These are phyloP conservation scores for Dryas drummondii DNA, from an alignment of 306 rosid species.

Conservation along the genomic window DNA sequence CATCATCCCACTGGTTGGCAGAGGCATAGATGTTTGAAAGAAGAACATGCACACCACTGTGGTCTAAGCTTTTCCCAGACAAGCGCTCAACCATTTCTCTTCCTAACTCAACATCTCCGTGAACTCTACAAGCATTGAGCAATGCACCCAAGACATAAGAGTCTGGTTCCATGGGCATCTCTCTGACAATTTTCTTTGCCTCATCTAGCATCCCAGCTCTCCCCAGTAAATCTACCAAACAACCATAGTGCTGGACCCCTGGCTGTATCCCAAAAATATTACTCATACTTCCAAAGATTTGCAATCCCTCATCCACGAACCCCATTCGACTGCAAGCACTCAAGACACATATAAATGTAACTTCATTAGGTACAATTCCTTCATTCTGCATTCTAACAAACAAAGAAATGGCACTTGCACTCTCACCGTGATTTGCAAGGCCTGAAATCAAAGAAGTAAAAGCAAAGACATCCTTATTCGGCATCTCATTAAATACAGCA, in stretches of 20 bases:
- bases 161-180: slow-evolving; percentile 52
- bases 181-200: slow-evolving; percentile 35
- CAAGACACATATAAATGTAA: slow-evolving; percentile 44
- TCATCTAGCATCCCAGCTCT: slow-evolving; percentile 50
- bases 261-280: slow-evolving; percentile 32
- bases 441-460: slow-evolving; percentile 51
- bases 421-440: slow-evolving; percentile 41
- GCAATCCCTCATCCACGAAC: slow-evolving; percentile 41
- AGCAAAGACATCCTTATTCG: slow-evolving; percentile 39
- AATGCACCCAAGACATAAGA: slow-evolving; percentile 47
- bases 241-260: slow-evolving; percentile 44
- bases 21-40: slow-evolving; percentile 48
- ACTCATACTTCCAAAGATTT: slow-evolving; percentile 39
- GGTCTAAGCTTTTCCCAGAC: slow-evolving; percentile 38
- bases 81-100: slow-evolving; percentile 33
- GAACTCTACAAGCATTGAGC: slow-evolving; percentile 48
- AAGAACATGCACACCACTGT: slow-evolving; percentile 44
- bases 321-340: slow-evolving; percentile 53
- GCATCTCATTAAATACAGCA: slow-evolving; percentile 36
- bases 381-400: slow-evolving; percentile 37
- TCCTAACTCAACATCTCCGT: slow-evolving; percentile 41
- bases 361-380: slow-evolving; percentile 46
- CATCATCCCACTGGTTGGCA: slow-evolving; percentile 41
- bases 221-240: slow-evolving; percentile 53
- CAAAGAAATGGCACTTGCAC: slow-evolving; percentile 37